Percentiles rank a stretch among this genome's conserved stretches.
These are phyloP conservation scores for Exophiala mesophila DNA, from an alignment of 2,329 filamentous ascomycete species.

Conservation along the genomic window DNA sequence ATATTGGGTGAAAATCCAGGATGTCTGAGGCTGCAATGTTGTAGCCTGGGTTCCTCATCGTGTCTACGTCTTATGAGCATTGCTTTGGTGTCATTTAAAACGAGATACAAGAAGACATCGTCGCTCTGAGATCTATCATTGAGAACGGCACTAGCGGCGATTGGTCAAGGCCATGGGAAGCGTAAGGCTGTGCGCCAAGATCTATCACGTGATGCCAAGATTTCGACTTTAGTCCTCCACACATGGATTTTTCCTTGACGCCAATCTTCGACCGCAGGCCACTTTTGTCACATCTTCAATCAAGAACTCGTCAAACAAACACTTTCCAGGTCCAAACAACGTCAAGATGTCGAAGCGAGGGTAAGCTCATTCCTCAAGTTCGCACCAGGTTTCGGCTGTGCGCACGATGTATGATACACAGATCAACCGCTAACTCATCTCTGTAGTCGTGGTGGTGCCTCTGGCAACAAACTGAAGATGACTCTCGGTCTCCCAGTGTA, in stretches of 20 bases:
- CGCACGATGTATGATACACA: no score
- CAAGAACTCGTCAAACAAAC: neutral
- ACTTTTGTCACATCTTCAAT: neutral
- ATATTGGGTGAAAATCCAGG: no score
- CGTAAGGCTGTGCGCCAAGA: no score
- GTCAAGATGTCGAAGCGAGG: constrained; percentile 27
- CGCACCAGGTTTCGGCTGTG: no score
- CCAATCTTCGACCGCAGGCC: neutral
- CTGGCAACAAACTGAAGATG: constrained; percentile 99
- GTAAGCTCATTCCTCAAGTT: constrained; percentile 20
- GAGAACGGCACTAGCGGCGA: no score
- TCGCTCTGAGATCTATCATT: no score
- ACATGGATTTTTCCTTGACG: neutral
- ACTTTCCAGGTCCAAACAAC: constrained; percentile 3
- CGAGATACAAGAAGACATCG: no score
- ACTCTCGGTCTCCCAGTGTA: constrained; percentile 99
- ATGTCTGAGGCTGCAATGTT: no score
- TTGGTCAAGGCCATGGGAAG: no score
- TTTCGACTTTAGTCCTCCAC: neutral
- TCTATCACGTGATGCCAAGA: neutral
- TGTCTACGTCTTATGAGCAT: no score
- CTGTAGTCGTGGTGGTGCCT: constrained; percentile 70
- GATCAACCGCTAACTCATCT: constrained; percentile 8
- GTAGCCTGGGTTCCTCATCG: no score
- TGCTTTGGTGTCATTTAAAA: no score